Conservation (phyloP, 805 yeast genomes). For the Brettanomyces custersianus region DNA sequence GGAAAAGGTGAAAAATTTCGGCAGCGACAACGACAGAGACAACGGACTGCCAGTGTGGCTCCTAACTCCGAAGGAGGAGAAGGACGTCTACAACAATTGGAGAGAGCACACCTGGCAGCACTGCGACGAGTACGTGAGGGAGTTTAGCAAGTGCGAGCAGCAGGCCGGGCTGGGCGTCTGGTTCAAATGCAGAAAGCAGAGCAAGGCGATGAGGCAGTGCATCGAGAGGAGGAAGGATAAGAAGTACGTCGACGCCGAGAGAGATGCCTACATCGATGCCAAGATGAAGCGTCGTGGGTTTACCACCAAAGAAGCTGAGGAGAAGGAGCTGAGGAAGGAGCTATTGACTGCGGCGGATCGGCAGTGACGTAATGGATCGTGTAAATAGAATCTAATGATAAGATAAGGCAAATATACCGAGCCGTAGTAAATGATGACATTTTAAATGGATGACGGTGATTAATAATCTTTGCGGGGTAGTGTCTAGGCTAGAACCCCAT, state of each 20-base stretch:
- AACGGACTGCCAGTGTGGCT: constrained; percentile 62
- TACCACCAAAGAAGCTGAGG: constrained; percentile 7
- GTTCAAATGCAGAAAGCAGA: constrained; percentile 53
- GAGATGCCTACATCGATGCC: constrained; percentile 53
- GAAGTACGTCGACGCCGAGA: constrained; percentile 59
- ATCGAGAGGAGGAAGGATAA: constrained; percentile 50
- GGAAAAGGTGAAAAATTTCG: too few relatives aligned
- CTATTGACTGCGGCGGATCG: not conserved
- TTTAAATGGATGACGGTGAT: too few relatives aligned
- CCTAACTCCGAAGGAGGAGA: constrained; percentile 68
- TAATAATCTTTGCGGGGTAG: too few relatives aligned
- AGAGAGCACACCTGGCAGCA: constrained; percentile 52
- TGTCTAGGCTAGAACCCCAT: too few relatives aligned
- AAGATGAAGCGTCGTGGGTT: constrained; percentile 33
- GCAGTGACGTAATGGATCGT: too few relatives aligned
- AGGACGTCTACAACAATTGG: constrained; percentile 63
- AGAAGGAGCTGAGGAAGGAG: constrained; percentile 3
- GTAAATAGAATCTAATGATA: too few relatives aligned
- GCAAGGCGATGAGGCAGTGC: constrained; percentile 54
- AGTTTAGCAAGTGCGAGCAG: constrained; percentile 60
- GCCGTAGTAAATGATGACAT: too few relatives aligned
- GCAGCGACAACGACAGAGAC: not conserved
- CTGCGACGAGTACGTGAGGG: constrained; percentile 64
- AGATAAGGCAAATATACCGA: too few relatives aligned
- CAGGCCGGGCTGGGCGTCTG: constrained; percentile 55